These are phyloP conservation scores for Amanita pseudoporphyria DNA, from an alignment of 768 basidiomycete genomes.

Conservation along the genomic window DNA sequence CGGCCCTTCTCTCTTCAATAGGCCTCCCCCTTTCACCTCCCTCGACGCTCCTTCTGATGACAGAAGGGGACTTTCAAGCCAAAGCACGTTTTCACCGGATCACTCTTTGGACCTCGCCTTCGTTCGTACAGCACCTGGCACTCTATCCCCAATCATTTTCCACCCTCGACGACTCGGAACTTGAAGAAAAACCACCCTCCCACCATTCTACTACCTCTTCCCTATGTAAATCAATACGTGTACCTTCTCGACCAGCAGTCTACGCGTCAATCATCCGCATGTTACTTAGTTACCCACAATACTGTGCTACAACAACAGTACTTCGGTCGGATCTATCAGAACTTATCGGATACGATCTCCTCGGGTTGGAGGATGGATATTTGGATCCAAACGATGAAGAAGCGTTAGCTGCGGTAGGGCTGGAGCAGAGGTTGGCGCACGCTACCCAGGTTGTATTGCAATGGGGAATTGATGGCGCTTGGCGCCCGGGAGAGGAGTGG, in stretches of 20 bases:
- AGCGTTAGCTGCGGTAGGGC: slow-evolving; percentile 14
- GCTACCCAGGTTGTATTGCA: slow-evolving; percentile 4
- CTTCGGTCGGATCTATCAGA: slow-evolving; percentile 24
- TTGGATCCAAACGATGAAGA: slow-evolving; percentile 21
- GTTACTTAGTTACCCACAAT: slow-evolving; percentile 18
- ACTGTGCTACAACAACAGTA: slow-evolving; percentile 12
- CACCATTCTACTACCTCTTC: slow-evolving; percentile 10
- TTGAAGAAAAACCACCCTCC: slow-evolving; percentile 10
- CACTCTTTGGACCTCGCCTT: slow-evolving; percentile 11
- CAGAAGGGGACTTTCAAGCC: slow-evolving; percentile 16
- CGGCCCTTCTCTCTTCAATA: slow-evolving; percentile 14
- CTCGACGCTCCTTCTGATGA: slow-evolving; percentile 11
- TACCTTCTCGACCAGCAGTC: slow-evolving; percentile 20
- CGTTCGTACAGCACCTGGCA: slow-evolving; percentile 13
- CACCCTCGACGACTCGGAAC: slow-evolving; percentile 15
- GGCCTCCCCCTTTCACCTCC: slow-evolving; percentile 16
- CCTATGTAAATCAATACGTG: slow-evolving; percentile 14
- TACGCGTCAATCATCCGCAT: slow-evolving; percentile 25
- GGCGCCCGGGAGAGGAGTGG: slow-evolving; percentile 23
- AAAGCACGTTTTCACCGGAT: slow-evolving; percentile 16
- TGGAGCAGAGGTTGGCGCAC: slow-evolving; percentile 6
- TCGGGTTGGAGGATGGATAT: slow-evolving; percentile 19
- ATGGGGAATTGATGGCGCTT: slow-evolving; percentile 11
- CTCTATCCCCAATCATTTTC: slow-evolving; percentile 20
- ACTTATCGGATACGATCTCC: slow-evolving; percentile 24